These are phyloP conservation scores for Pseudogymnoascus sp. DNA, from an alignment of 2,329 filamentous ascomycete genomes.

Conservation along the genomic window DNA sequence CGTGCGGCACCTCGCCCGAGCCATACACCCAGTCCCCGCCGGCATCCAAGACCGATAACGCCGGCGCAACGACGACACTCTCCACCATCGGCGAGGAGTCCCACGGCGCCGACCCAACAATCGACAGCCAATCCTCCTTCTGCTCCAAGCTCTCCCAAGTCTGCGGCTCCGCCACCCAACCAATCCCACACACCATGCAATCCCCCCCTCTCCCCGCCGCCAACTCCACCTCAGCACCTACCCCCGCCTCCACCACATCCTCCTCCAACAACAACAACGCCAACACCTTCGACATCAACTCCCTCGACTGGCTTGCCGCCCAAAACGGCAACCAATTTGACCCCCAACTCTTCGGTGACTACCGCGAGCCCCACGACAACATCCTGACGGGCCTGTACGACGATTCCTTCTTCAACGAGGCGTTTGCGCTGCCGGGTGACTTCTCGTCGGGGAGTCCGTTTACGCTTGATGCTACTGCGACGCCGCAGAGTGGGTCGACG, in stretches of 20 bases:
- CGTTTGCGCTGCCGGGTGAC: slow-evolving; percentile 61
- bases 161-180: slow-evolving; percentile 44
- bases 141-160: slow-evolving; percentile 49
- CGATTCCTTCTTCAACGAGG: slow-evolving; percentile 51
- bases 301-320: slow-evolving; percentile 65
- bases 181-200: slow-evolving; percentile 40
- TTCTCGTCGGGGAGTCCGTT: slow-evolving; percentile 68
- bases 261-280: no score
- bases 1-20: slow-evolving; percentile 71
- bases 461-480: slow-evolving; percentile 52
- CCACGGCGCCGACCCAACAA: slow-evolving; percentile 30
- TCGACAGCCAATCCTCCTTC: slow-evolving; percentile 41
- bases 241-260: slow-evolving; percentile 23
- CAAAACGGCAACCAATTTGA: slow-evolving; percentile 85
- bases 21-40: slow-evolving; percentile 64
- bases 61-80: slow-evolving; percentile 31
- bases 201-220: slow-evolving; percentile 16
- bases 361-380: slow-evolving; percentile 82
- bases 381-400: slow-evolving; percentile 65
- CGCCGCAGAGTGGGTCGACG: no score
- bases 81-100: slow-evolving; percentile 61
- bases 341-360: slow-evolving; percentile 83
- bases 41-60: slow-evolving; percentile 52
- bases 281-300: slow-evolving; percentile 45
- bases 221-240: slow-evolving; percentile 20